These are phyloP conservation scores for Colletotrichum spinosum DNA, from an alignment of 2,329 filamentous ascomycete species.

Conservation along the genomic window DNA sequence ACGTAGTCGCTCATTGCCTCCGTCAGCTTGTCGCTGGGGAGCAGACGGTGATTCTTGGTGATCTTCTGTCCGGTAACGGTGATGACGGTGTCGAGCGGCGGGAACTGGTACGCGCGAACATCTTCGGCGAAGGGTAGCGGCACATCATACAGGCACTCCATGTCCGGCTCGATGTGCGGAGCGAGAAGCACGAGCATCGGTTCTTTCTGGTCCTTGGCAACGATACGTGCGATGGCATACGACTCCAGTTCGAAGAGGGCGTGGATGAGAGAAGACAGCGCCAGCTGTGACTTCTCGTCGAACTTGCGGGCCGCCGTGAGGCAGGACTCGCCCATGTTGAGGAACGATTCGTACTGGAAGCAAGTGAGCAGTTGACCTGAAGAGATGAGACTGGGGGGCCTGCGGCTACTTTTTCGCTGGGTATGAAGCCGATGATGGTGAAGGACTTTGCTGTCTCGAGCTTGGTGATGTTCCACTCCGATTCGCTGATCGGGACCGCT, in stretches of 20 bases:
- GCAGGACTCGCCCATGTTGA: slow-evolving; percentile 85
- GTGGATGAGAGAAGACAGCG: slow-evolving; percentile 89
- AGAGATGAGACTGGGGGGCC: slow-evolving; percentile 34
- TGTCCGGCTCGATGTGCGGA: slow-evolving; percentile 80
- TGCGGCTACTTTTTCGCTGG: slow-evolving; percentile 69
- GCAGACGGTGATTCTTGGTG: slow-evolving; percentile 79
- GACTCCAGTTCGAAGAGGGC: slow-evolving; percentile 86
- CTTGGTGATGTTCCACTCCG: slow-evolving; percentile 89
- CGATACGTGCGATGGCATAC: slow-evolving; percentile 87
- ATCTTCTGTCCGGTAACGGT: slow-evolving; percentile 87
- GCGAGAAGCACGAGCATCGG: slow-evolving; percentile 83
- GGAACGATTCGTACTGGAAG: slow-evolving; percentile 81
- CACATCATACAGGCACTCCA: slow-evolving; percentile 89
- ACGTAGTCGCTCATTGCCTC: slow-evolving; percentile 92
- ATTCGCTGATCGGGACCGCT: slow-evolving; percentile 87
- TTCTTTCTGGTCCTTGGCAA: slow-evolving; percentile 84
- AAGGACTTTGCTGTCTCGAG: slow-evolving; percentile 81
- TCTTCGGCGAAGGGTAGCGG: slow-evolving; percentile 95
- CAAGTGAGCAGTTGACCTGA: slow-evolving; percentile 37
- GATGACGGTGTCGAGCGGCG: slow-evolving; percentile 86
- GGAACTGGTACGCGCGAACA: slow-evolving; percentile 89
- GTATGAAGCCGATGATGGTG: slow-evolving; percentile 89
- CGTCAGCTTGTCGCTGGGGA: slow-evolving; percentile 80
- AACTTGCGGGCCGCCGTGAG: slow-evolving; percentile 81
- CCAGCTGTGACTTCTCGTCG: slow-evolving; percentile 85